Base-by-base conservation (phyloP, 208 protist genomes). In the Leishmania amazonensis region DNA sequence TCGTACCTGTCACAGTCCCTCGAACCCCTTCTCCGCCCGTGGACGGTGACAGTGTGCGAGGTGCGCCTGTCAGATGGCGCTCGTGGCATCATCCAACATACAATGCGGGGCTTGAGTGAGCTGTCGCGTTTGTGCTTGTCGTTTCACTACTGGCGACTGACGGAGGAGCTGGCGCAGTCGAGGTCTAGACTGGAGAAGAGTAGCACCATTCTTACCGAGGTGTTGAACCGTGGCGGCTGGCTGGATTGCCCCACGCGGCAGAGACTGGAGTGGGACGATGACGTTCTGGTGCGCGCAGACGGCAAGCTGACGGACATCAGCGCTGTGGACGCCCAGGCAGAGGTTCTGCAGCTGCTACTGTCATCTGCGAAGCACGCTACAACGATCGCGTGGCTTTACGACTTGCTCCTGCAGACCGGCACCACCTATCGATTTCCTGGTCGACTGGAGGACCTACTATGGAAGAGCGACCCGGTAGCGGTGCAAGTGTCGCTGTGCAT, bases 381-480 rank as follows among this genome's bases (percentile, higher is more conserved):
- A 54, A 88, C 81, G 13, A 83, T 93, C 17, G 89, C 85, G 45
- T 91, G 88, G 88, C 83, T 96, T 24, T 93, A 93, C 70, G 78
- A 88, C 5, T 82, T 94, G 75, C 68, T 91, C 49, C 83, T 87
- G 58, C 78, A 89, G 51, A 58, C 49, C 70, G 84, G 60, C 24
- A 31, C 51, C 17, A 60, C 38, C 53, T 70, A 83, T 67, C 72
- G 75, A 42, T 86, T 89, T 72, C 80, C 81, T 60, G 75, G 76
- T 31, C 72, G 78, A 45, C 77, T 94, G 76, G 80, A 89, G 31
- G 71, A 85, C 45, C 47, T 82, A 19, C 78, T 96, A n/a, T 91
- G 87, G 87, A 83, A 75, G 68, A 73, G 78, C 35, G 82, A 91
- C 54, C 83, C 88, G 57, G 72, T 74, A 19, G 76, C 64, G 35